Base-by-base conservation (phyloP, 345 rosid genomes). In the Citrus sp. region DNA sequence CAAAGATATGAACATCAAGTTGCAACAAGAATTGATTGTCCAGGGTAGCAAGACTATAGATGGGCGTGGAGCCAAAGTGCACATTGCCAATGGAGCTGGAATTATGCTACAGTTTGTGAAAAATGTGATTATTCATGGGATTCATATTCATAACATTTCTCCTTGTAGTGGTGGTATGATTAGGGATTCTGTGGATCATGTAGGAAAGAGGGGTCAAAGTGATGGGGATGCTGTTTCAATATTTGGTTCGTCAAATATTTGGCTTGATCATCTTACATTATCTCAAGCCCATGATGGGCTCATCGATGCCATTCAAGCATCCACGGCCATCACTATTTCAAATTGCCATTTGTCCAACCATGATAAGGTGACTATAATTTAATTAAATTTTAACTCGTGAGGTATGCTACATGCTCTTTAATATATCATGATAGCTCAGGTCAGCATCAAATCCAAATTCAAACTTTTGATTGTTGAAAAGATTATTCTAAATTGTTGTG, bases 241-340 rank as follows among this genome's bases (percentile, higher is more conserved):
- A 74, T 93, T 82, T 69, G 90, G 92, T 0, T 84, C 97, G 14
- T 74, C 92, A 0, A 85, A 91, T 75, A 5, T 92, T 49, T 92
- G 93, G 97, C 82, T 92, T 16, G 97, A 92, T 80, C 97, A 92
- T 79, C 80, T 89, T 42, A 86, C 95, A 5, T 87, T 92, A 92
- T 81, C 87, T 0, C 79, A 74, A 51, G 87, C 92, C 72, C 8
- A 72, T 0, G 97, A 92, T 72, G 93, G 97, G 27, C 74, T 92
- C 59, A 85, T 92, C 16, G 97, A 92, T 83, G 90, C 84, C 2
- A 87, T 91, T 64, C 74, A 79, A 21, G 69, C 24, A 7, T 66
- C 69, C 46, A 34, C 69, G 1, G 46, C 69, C 5, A 66, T 66
- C 25, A 66, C 25, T 2, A 19, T 34, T 2, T 66, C 69, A 8